Conservation (phyloP, 2,329 filamentous ascomycete genomes). For the Diaporthe caulivora region DNA sequence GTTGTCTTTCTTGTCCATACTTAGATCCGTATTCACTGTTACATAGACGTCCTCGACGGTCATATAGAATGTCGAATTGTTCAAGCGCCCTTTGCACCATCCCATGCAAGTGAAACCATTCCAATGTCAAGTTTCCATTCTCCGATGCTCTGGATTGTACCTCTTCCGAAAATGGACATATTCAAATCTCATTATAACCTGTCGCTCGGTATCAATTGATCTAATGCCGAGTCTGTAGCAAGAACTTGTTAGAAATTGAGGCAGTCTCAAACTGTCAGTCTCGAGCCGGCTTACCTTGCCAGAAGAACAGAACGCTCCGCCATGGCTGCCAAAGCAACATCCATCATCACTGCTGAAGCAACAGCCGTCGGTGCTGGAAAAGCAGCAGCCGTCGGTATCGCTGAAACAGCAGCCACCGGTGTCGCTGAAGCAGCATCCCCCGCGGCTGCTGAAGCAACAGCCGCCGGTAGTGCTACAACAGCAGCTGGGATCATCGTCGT, state of each 20-base stretch:
- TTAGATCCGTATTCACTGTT: background rate
- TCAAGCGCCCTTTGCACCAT: background rate
- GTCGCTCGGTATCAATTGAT: background rate
- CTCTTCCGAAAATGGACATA: background rate
- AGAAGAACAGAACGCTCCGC: background rate
- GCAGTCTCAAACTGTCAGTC: accelerated
- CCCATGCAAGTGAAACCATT: too few species aligned
- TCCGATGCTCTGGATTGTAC: background rate
- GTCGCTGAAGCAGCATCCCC: slow-evolving; percentile 36
- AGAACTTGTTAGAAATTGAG: accelerated
- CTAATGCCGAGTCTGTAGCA: background rate
- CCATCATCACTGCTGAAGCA: slow-evolving; percentile 10
- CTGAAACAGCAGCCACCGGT: slow-evolving; percentile 34
- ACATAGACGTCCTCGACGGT: background rate
- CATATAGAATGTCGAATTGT: background rate
- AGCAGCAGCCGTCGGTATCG: slow-evolving; percentile 23
- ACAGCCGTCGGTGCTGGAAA: slow-evolving; percentile 2
- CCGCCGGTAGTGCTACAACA: slow-evolving; percentile 34
- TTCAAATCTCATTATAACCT: background rate
- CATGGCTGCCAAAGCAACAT: slow-evolving; percentile 18
- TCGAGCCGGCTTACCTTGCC: background rate
- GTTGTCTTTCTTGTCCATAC: background rate
- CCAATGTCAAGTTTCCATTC: accelerated
- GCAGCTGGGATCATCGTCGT: background rate
- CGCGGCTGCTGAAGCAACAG: slow-evolving; percentile 35